Evolutionary conservation across 2,329 filamentous ascomycete species (phyloP).

Genomic region (Coniosporium tulheliwenetii): DNA sequence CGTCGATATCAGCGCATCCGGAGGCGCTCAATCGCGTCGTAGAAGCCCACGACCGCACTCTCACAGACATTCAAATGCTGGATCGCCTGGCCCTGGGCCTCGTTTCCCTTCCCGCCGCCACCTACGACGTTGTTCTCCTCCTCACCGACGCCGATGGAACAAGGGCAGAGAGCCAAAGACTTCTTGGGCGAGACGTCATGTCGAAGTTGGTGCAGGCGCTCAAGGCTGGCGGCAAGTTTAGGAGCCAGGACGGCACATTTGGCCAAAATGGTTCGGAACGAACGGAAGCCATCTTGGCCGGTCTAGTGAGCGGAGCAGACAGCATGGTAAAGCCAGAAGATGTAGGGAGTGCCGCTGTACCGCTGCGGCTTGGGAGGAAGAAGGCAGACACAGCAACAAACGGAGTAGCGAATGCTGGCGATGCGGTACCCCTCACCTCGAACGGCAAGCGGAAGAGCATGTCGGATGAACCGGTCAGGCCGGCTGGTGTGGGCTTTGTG

Average conservation of each 20-base stretch:
- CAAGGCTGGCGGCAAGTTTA: slow-evolving; percentile 51
- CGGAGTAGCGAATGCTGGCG: slow-evolving; percentile 11
- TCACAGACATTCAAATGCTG: slow-evolving; percentile 92
- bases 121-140: slow-evolving; percentile 75
- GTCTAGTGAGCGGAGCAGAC: slow-evolving; percentile 44
- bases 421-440: slow-evolving; percentile 8
- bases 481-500: slow-evolving; percentile 50
- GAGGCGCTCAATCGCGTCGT: slow-evolving; percentile 59
- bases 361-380: slow-evolving; percentile 50
- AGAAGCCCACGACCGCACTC: slow-evolving; percentile 53
- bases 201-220: slow-evolving; percentile 53
- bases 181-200: slow-evolving; percentile 56
- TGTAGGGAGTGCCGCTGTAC: slow-evolving; percentile 39
- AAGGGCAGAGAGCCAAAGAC: slow-evolving; percentile 43
- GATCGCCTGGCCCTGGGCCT: slow-evolving; percentile 77
- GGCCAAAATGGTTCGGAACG: slow-evolving; percentile 34
- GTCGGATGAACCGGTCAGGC: slow-evolving; percentile 21
- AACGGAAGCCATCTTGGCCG: slow-evolving; percentile 73
- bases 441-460: slow-evolving; percentile 27
- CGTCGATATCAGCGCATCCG: slow-evolving; percentile 75
- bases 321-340: slow-evolving; percentile 62
- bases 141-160: slow-evolving; percentile 63
- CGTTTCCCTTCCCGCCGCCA: slow-evolving; percentile 56
- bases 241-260: slow-evolving; percentile 52
- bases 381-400: slow-evolving; percentile 35